Percentiles rank a stretch among this genome's conserved stretches.
Evolutionary conservation across 495 filamentous ascomycete genomes (phyloP).

Genomic region (Aspergillus nidulans): DNA sequence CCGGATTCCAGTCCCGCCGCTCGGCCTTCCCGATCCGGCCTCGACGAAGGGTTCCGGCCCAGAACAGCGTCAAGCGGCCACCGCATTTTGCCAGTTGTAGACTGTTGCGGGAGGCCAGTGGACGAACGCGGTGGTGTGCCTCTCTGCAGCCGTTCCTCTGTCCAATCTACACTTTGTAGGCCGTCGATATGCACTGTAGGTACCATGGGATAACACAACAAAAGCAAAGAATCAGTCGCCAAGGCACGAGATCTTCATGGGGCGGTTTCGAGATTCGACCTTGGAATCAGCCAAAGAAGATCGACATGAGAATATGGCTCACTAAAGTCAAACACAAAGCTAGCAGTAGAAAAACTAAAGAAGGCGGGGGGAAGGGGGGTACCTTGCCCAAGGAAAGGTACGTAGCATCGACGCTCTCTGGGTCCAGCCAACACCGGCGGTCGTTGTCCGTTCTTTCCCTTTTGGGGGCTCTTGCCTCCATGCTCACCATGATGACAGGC

Average conservation of each 20-base stretch:
- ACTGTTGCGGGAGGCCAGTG: too few relatives aligned
- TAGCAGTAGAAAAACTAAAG: not conserved
- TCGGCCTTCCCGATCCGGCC: conserved; percentile 3
- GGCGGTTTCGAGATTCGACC: not conserved
- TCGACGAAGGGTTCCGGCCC: not conserved
- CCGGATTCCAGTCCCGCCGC: not conserved
- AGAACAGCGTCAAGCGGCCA: not conserved
- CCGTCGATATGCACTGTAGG: not conserved
- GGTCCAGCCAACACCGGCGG: not conserved
- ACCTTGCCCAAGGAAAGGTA: not conserved
- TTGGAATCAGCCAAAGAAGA: not conserved
- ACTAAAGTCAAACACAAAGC: not conserved
- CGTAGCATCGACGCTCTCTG: conserved; percentile 4
- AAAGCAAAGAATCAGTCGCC: not conserved
- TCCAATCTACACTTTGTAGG: not conserved
- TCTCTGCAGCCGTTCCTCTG: not conserved
- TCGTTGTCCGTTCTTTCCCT: conserved; percentile 8
- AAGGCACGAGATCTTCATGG: conserved; percentile 9
- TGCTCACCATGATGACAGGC: conserved; percentile 6
- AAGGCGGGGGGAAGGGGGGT: not conserved
- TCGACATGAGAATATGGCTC: not conserved
- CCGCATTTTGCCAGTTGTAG: not conserved
- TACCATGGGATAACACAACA: not conserved
- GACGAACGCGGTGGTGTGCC: conserved; percentile 1
- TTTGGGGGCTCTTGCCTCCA: conserved; percentile 18